Percentiles rank a stretch among this genome's conserved stretches.
Evolutionary conservation across 192 early-diverging fungal species (phyloP).

Genomic region (Coemansia sp.): DNA sequence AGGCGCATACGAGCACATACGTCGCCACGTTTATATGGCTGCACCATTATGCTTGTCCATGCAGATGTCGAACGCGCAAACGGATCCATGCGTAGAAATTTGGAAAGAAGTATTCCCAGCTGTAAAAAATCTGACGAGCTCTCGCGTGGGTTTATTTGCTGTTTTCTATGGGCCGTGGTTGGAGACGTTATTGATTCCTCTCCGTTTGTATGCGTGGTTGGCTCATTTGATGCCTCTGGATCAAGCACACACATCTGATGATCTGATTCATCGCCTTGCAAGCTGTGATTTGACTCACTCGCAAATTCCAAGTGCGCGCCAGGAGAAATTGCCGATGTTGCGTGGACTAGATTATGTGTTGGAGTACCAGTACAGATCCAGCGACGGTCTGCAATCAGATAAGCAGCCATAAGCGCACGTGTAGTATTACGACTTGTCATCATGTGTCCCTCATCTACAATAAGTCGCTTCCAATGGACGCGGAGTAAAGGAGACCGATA

Average conservation of each 20-base stretch:
- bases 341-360: slow-evolving; percentile 61
- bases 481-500: slow-evolving; percentile 66
- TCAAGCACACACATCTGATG: background rate
- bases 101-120: slow-evolving; percentile 58
- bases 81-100: slow-evolving; percentile 64
- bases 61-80: slow-evolving; percentile 52
- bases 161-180: background rate
- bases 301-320: background rate
- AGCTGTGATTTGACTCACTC: background rate
- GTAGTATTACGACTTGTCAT: slow-evolving; percentile 58
- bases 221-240: background rate
- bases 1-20: slow-evolving; percentile 54
- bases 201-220: background rate
- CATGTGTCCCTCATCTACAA: slow-evolving; percentile 82
- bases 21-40: slow-evolving; percentile 57
- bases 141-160: slow-evolving; percentile 21
- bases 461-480: slow-evolving; percentile 75
- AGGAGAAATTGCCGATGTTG: slow-evolving; percentile 33
- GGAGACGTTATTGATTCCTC: background rate
- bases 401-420: slow-evolving; percentile 54
- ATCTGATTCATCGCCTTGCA: background rate
- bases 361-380: slow-evolving; percentile 81
- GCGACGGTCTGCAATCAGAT: slow-evolving; percentile 57
- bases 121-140: slow-evolving; percentile 48
- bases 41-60: slow-evolving; percentile 56